Evolutionary conservation across 2,329 filamentous ascomycete genomes (phyloP).

Genomic region (Sclerotinia spermophila): DNA sequence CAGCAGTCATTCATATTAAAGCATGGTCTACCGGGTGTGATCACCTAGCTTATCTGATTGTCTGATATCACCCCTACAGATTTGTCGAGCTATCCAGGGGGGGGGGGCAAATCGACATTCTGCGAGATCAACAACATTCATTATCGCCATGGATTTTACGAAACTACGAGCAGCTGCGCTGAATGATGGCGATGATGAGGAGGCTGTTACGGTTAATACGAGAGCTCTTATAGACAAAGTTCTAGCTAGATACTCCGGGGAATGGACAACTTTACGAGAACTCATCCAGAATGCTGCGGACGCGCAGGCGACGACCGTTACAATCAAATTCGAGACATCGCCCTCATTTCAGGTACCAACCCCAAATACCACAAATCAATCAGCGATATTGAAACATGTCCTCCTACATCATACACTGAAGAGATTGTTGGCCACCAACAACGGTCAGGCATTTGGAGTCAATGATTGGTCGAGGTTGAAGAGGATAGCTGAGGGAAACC

Average conservation of each 20-base stretch:
- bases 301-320: conserved; percentile 84
- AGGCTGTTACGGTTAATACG: conserved; percentile 97
- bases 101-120: background rate
- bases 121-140: background rate
- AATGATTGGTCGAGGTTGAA: conserved; percentile 94
- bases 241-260: conserved; percentile 89
- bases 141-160: conserved; percentile 60
- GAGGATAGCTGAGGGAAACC: conserved; percentile 97
- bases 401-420: conserved; percentile 82
- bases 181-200: conserved; percentile 82
- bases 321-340: conserved; percentile 86
- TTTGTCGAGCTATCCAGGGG: background rate
- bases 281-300: conserved; percentile 98
- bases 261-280: conserved; percentile 87
- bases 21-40: background rate
- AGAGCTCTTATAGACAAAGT: conserved; percentile 97
- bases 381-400: conserved; percentile 75
- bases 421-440: conserved; percentile 86
- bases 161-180: conserved; percentile 83
- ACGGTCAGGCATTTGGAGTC: conserved; percentile 80
- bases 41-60: background rate
- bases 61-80: background rate
- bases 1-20: background rate
- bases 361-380: conserved; percentile 58
- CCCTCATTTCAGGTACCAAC: conserved; percentile 75